phyloP scores from a whole-genome alignment of 805 yeast genomes.

The Myxozyma melibiosi region DNA sequence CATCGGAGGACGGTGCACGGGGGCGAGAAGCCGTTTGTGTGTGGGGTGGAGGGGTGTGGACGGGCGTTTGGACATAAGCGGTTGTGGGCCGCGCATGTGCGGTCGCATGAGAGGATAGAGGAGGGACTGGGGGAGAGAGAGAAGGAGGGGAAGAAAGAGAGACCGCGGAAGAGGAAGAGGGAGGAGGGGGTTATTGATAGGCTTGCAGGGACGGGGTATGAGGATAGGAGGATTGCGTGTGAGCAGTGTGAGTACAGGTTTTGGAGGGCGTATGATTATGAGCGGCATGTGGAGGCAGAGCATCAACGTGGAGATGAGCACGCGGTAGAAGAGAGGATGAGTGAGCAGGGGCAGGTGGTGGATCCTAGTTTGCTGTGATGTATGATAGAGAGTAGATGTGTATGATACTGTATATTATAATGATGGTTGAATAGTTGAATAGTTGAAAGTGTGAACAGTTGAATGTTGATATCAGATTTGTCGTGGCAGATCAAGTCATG shows the following conservation, averaged over 20 bases:
- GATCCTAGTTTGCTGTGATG: too few species aligned
- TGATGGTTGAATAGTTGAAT: too few species aligned
- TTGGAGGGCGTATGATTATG: conserved; percentile 44
- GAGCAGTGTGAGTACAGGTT: conserved; percentile 45
- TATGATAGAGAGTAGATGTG: too few species aligned
- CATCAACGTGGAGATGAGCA: not conserved
- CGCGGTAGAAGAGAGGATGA: not conserved
- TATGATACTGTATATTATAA: too few species aligned
- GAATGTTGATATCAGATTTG: too few species aligned
- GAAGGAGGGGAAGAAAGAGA: not conserved
- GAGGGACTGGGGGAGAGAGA: not conserved
- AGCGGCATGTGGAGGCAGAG: conserved; percentile 40
- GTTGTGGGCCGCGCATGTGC: conserved; percentile 26
- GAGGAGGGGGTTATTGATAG: conserved; percentile 36
- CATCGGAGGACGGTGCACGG: conserved; percentile 47
- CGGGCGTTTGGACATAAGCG: conserved; percentile 35
- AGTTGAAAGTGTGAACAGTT: too few species aligned
- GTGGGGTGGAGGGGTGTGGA: conserved; percentile 28
- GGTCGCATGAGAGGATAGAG: conserved; percentile 7
- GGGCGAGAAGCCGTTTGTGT: conserved; percentile 33
- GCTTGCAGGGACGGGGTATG: conserved; percentile 45
- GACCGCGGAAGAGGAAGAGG: not conserved
- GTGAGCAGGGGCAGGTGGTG: too few species aligned
- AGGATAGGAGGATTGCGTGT: conserved; percentile 37
- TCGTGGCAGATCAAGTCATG: too few species aligned